Evolutionary conservation across 805 yeast genomes (phyloP).

Genomic region (Ogataea henricii): DNA sequence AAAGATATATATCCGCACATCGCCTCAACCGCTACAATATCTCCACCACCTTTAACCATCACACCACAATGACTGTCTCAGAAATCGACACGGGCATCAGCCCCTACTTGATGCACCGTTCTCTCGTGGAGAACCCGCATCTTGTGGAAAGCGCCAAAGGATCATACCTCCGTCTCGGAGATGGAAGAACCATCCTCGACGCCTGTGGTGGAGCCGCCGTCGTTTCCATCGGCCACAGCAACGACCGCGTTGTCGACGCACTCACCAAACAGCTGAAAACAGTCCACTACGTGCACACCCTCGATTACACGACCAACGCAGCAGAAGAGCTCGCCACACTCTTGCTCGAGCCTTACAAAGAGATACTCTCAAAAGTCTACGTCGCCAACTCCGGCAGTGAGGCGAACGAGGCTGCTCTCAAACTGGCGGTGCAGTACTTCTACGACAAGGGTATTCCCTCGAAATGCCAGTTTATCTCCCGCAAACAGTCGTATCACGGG

Average conservation of each 20-base stretch:
- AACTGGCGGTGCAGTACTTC: conserved; percentile 56
- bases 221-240: conserved; percentile 41
- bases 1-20: background rate
- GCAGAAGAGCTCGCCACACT: conserved; percentile 43
- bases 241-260: conserved; percentile 37
- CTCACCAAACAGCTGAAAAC: conserved; percentile 38
- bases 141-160: conserved; percentile 14
- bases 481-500: conserved; percentile 49
- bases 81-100: background rate
- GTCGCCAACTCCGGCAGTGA: conserved; percentile 71
- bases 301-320: conserved; percentile 34
- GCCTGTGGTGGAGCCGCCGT: conserved; percentile 52
- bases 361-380: conserved; percentile 38
- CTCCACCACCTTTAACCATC: background rate
- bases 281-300: conserved; percentile 37
- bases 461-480: conserved; percentile 42
- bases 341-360: conserved; percentile 41
- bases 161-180: conserved; percentile 12
- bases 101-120: conserved; percentile 9
- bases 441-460: conserved; percentile 41
- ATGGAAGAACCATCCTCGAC: conserved; percentile 34
- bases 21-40: background rate
- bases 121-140: conserved; percentile 8
- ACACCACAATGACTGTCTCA: background rate
- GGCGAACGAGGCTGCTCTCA: conserved; percentile 75